A percentile compares a stretch with the other conserved stretches of the same genome.
These are phyloP conservation scores for Chrysanthemum seticuspe DNA, from an alignment of 129 eudicot species.

Conservation along the genomic window DNA sequence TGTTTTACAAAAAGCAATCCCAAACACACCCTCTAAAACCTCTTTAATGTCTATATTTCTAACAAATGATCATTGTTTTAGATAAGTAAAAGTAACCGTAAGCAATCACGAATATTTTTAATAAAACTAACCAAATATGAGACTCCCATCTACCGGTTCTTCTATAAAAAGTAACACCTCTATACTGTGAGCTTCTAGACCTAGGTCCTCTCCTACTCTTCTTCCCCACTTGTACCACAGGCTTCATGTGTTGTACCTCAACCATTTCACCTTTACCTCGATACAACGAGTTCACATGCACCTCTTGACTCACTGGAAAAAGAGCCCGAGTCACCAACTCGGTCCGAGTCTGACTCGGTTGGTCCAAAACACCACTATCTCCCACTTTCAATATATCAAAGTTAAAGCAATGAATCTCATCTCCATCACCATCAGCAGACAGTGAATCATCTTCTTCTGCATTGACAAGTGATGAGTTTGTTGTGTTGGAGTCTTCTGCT, in stretches of 20 bases:
- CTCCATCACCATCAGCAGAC: slow-evolving; percentile 32
- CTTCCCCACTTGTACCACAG: slow-evolving; percentile 29
- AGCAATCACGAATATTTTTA: neutral
- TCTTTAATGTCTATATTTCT: too few relatives aligned
- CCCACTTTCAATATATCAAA: slow-evolving; percentile 43
- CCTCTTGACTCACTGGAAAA: slow-evolving; percentile 44
- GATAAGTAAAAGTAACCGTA: neutral
- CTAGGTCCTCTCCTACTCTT: slow-evolving; percentile 80
- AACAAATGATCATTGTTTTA: neutral
- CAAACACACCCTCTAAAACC: too few relatives aligned
- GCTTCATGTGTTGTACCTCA: slow-evolving; percentile 33
- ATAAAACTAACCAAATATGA: slow-evolving; percentile 58
- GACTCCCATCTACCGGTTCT: slow-evolving; percentile 90
- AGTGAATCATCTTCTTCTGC: slow-evolving; percentile 44
- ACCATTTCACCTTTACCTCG: slow-evolving; percentile 2
- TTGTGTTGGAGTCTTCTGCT: slow-evolving; percentile 47
- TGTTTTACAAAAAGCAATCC: too few relatives aligned
- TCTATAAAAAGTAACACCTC: slow-evolving; percentile 78
- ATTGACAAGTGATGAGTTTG: slow-evolving; percentile 44
- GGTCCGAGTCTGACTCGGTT: slow-evolving; percentile 25
- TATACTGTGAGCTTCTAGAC: slow-evolving; percentile 84
- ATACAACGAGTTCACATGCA: slow-evolving; percentile 5
- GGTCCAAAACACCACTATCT: slow-evolving; percentile 24
- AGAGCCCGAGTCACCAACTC: slow-evolving; percentile 32
- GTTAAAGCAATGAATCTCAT: slow-evolving; percentile 34